Evolutionary conservation across 1,284 basidiomycete species (phyloP), one percentile per base, ranked within the genome.

Genomic region (Irpex lacteus): DNA sequence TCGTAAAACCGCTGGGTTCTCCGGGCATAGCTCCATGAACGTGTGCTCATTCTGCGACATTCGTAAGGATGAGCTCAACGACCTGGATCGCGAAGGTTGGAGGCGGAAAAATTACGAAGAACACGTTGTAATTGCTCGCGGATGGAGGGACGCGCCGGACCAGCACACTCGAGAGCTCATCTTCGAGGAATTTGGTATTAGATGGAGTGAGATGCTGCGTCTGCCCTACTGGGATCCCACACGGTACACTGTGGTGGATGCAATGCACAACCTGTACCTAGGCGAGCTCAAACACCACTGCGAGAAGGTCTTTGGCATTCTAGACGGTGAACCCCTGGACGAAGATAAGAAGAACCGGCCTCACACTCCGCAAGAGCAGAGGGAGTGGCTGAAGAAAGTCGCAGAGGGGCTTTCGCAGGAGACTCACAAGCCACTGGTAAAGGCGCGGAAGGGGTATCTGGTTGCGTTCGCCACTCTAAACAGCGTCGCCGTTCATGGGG

Each of bases 211-310:
- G 18, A 66, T 77, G 2, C 64, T 68, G 65, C 60, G 68, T 6
- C 62, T 78, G n/a, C 73, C 72, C 4, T 78, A 78, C 63, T 78
- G 76, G 76, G 69, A 77, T 62, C 74, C 73, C 0, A 70, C 68
- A 2, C 55, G 61, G 5, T 70, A 68, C 49, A 54, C 72, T 15
- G 70, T 74, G 3, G 63, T 76, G 4, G 74, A 77, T 56, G 8
- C 67, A 6, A 77, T 78, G 77, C 76, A 78, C 60, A 66, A 63
- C 56, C 54, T 76, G 8, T 70, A 73, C 57, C 63, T 71, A 26
- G 73, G 75, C 3, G 61, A 70, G 1, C 52, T 73, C 7, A 62
- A 70, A 8, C 62, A 66, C 21, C 75, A 77, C 54, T 72, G 63
- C 40, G 65, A 68, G 65, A 32, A 65, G n/a, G 61, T 72, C 37